Evolutionary conservation across 306 rosid genomes (phyloP), one percentile per base, ranked within the genome.

Genomic region (Casuarina cunninghamiana): DNA sequence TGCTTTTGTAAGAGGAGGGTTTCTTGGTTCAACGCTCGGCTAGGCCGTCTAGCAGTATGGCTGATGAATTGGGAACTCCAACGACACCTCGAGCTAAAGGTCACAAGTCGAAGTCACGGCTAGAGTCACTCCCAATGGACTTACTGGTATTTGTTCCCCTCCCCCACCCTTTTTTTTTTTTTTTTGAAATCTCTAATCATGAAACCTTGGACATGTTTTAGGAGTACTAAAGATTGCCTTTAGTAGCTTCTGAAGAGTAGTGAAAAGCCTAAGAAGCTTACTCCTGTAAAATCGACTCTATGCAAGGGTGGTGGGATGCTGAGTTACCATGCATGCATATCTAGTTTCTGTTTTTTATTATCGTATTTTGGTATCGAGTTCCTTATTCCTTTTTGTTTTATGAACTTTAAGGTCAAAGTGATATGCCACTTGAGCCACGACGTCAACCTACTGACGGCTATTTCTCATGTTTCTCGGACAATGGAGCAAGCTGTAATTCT

Each of bases 121-220:
- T 92, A 0, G 97, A 95, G 85, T 89, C 93, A 53, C 96, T 95
- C 49, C 97, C 97, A 17, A 88, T 85, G 86, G 97, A 92, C 74
- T 80, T 95, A 71, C 79, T 95, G 93, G 97, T 95, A 89, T 81
- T 38, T 41, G 4, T 26, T 1, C 32, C 32, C 32, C 32, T 21
- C 26, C 26, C 26, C 26, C 26, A 21, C 26, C 26, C 0, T 21
- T 21, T 21, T 21, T 21, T 21, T 21, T 21, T 21, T 21, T 21
- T 21, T 21, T 21, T 21, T 21, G 26, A 21, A 21, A 21, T 21
- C 32, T 57, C 10, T 19, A 57, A 9, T 26, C 5, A 12, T 10
- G 17, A 19, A 58, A 19, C 26, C 13, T 21, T 58, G 6, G 26
- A 26, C 10, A 58, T 8, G 11, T 26, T 58, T 58, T 60, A 26